Percentiles rank a stretch among this genome's conserved stretches.
phyloP scores from a whole-genome alignment of 2,329 filamentous ascomycete genomes.

The Pyricularia grisea region DNA sequence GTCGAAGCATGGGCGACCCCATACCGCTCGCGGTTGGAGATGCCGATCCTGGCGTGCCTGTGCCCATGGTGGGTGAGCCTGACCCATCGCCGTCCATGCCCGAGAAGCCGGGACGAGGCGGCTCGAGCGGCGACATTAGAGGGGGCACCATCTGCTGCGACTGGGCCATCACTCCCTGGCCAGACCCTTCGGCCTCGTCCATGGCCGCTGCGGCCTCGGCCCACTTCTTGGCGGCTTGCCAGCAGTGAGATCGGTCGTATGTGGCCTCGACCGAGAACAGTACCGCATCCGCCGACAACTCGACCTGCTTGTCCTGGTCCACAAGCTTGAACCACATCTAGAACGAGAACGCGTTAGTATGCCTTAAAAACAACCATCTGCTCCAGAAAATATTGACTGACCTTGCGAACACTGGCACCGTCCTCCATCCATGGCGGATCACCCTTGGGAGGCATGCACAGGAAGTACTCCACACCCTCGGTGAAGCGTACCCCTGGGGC shows the following conservation, averaged over 20 bases:
- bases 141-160: slow-evolving; percentile 1
- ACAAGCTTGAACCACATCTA: not conserved
- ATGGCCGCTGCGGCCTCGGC: slow-evolving; percentile 13
- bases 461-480: slow-evolving; percentile 71
- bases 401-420: slow-evolving; percentile 51
- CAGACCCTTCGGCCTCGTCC: slow-evolving; percentile 2
- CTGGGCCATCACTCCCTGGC: not conserved
- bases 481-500: slow-evolving; percentile 60
- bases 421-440: slow-evolving; percentile 66
- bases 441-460: slow-evolving; percentile 66
- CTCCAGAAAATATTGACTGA: slow-evolving; percentile 19
- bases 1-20: slow-evolving; percentile 6
- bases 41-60: slow-evolving; percentile 5
- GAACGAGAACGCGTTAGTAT: not conserved
- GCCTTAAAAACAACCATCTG: not conserved
- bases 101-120: slow-evolving; percentile 18
- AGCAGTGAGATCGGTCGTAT: slow-evolving; percentile 49
- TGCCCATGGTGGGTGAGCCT: slow-evolving; percentile 8
- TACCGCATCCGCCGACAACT: slow-evolving; percentile 50
- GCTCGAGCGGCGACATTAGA: slow-evolving; percentile 15
- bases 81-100: slow-evolving; percentile 16
- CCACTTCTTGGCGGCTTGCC: slow-evolving; percentile 43
- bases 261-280: slow-evolving; percentile 53
- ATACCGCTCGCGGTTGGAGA: slow-evolving; percentile 7
- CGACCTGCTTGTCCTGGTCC: slow-evolving; percentile 36